Percentiles rank a stretch among this genome's conserved stretches.
phyloP scores from a whole-genome alignment of 495 filamentous ascomycete species.

The Penicillium pancosmium region DNA sequence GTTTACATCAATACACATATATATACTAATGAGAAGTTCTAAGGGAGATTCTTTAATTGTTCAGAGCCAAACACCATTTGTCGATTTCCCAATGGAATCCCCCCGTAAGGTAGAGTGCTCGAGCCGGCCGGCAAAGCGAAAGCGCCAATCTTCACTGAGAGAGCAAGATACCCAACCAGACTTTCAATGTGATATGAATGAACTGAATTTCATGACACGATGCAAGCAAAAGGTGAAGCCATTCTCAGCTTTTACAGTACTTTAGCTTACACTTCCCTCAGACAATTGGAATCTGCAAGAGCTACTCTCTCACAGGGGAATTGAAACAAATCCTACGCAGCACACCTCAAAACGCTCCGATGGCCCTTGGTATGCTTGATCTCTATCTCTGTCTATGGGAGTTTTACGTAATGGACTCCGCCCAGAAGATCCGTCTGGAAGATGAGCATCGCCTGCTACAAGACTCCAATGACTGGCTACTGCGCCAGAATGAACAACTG shows the following conservation, averaged over 20 bases:
- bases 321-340: neutral
- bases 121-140: neutral
- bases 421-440: conserved; percentile 8
- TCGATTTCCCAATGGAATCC: neutral
- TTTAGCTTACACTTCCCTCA: neutral
- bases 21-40: neutral
- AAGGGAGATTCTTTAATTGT: neutral
- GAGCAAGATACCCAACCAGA: neutral
- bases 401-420: conserved; percentile 4
- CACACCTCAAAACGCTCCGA: neutral
- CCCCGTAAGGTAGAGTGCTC: neutral
- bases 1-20: neutral
- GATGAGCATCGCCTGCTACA: conserved; percentile 5
- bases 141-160: neutral
- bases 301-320: neutral
- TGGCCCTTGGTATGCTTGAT: neutral
- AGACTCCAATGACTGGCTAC: neutral
- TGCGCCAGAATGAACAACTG: conserved; percentile 2
- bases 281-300: neutral
- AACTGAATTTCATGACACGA: neutral
- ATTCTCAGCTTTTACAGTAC: neutral
- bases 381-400: conserved; percentile 10
- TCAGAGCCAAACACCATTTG: neutral
- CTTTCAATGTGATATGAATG: neutral
- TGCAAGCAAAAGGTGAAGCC: neutral